Base-by-base conservation (phyloP, 805 yeast species). In the Saccharomycopsis capsularis region DNA sequence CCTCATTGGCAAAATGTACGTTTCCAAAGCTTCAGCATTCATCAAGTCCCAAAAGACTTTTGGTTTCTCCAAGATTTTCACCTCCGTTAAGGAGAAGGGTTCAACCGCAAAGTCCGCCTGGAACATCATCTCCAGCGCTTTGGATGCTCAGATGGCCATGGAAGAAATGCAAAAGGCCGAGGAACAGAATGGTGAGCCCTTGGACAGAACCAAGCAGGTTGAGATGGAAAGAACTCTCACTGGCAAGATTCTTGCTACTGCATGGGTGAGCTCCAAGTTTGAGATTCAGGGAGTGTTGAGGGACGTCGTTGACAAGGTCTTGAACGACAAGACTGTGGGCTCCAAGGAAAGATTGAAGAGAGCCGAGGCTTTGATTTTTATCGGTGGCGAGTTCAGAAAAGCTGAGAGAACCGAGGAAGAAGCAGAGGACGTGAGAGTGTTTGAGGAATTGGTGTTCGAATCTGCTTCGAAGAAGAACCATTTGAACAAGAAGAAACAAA, bases 251-350 rank as follows among this genome's bases (percentile, higher is more conserved):
- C 73, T 93, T 44, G 91, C 93, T 5, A 89, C 96, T 1, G 95
- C 95, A 18, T 93, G 99, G 99, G 85, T 86, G 21, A 86, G 95
- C 36, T 87, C 96, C 19, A 81, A 85, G 57, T 82, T 80, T 65
- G 99, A 93, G 68, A 81, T 90, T 47, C 82, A 82, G 52, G 73
- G 83, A 25, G 81, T 85, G n/a, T 62, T 85, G 46, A 78, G 93
- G 43, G 90, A 83, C 29, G 89, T 89, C 7, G 86, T 93, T 63
- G 93, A 86, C 56, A 74, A 72, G 51, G 85, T 90, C 4, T 70
- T 90, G 40, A 69, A 76, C 52, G 96, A 91, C 61, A 80, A 81
- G 61, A 51, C 64, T 0, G 75, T 85, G n/a, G 63, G 77, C 6
- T 68, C 76, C 13, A 71, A 76, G 52, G 82, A 80, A 59, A 78